Conservation (phyloP, 345 rosid species). For the Citropsis articulata region DNA sequence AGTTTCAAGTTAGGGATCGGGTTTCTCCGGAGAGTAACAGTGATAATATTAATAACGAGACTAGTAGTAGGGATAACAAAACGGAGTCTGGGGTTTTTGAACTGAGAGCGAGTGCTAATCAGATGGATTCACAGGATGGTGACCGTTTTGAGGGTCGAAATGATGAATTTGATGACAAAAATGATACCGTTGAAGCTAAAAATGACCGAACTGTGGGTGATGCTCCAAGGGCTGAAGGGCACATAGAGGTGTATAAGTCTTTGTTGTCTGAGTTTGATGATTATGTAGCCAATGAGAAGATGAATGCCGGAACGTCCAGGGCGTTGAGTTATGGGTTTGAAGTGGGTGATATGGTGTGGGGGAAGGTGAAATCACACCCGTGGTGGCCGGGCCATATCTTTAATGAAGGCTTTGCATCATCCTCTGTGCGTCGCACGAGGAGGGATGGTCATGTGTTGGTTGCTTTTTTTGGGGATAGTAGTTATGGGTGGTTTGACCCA, state of each 20-base stretch:
- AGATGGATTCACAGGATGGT: slow-evolving; percentile 1
- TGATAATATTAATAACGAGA: background rate
- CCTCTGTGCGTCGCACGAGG: slow-evolving; percentile 80
- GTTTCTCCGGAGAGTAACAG: slow-evolving; percentile 7
- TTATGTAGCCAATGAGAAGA: slow-evolving; percentile 79
- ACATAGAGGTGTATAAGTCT: slow-evolving; percentile 42
- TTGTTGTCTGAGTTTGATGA: slow-evolving; percentile 88
- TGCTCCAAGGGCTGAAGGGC: slow-evolving; percentile 14
- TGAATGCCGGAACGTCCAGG: slow-evolving; percentile 58
- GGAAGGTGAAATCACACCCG: slow-evolving; percentile 97
- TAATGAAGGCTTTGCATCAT: slow-evolving; percentile 76
- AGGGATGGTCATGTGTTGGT: slow-evolving; percentile 83
- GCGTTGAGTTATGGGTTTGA: slow-evolving; percentile 78
- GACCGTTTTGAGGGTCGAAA: slow-evolving; percentile 30
- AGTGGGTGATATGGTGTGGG: slow-evolving; percentile 99
- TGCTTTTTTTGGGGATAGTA: slow-evolving; percentile 97
- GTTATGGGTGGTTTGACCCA: slow-evolving; percentile 99
- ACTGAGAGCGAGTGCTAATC: slow-evolving; percentile 13
- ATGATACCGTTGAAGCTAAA: slow-evolving; percentile 11
- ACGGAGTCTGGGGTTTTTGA: slow-evolving; percentile 31
- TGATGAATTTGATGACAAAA: slow-evolving; percentile 21
- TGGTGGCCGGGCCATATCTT: slow-evolving; percentile 99
- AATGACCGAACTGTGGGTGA: slow-evolving; percentile 13
- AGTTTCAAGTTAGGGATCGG: slow-evolving; percentile 18
- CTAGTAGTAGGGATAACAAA: slow-evolving; percentile 13